phyloP scores from a whole-genome alignment of 495 filamentous ascomycete species.

The Thermochaetoides thermophila region DNA sequence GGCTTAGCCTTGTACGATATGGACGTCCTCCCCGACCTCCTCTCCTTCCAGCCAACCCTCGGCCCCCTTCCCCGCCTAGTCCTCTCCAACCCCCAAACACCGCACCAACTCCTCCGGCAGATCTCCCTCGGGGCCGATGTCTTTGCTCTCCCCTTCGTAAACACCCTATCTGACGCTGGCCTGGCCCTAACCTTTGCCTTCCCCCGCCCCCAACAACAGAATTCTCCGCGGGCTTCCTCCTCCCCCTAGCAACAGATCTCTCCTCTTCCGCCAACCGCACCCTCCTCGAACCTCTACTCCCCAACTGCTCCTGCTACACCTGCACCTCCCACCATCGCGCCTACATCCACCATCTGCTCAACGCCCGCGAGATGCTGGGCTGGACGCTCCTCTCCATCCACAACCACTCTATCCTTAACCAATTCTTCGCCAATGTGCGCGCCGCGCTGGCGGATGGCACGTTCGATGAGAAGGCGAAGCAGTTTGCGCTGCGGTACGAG shows the following conservation, averaged over 20 bases:
- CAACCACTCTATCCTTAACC: conserved; percentile 56
- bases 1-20: conserved; percentile 76
- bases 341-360: conserved; percentile 72
- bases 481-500: conserved; percentile 50
- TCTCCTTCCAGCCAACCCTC: conserved; percentile 33
- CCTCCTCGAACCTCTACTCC: conserved; percentile 41
- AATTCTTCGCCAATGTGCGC: conserved; percentile 61
- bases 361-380: conserved; percentile 86
- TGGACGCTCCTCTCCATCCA: conserved; percentile 90
- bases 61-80: conserved; percentile 54
- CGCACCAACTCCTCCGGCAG: conserved; percentile 61
- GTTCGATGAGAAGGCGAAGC: conserved; percentile 43
- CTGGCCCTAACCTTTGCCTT: conserved; percentile 75
- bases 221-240: background rate
- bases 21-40: conserved; percentile 50
- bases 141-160: conserved; percentile 61
- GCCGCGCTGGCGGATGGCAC: conserved; percentile 35
- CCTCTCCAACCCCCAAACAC: conserved; percentile 48
- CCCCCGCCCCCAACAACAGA: conserved; percentile 25
- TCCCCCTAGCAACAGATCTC: conserved; percentile 60
- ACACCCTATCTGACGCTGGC: conserved; percentile 62
- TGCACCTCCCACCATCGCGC: conserved; percentile 76
- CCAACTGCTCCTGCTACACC: conserved; percentile 63
- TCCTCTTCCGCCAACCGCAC: conserved; percentile 45
- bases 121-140: conserved; percentile 65